Evolutionary conservation across 2,329 filamentous ascomycete genomes (phyloP), one percentile per base, ranked within the genome.

Genomic region (Scedosporium apiospermum): DNA sequence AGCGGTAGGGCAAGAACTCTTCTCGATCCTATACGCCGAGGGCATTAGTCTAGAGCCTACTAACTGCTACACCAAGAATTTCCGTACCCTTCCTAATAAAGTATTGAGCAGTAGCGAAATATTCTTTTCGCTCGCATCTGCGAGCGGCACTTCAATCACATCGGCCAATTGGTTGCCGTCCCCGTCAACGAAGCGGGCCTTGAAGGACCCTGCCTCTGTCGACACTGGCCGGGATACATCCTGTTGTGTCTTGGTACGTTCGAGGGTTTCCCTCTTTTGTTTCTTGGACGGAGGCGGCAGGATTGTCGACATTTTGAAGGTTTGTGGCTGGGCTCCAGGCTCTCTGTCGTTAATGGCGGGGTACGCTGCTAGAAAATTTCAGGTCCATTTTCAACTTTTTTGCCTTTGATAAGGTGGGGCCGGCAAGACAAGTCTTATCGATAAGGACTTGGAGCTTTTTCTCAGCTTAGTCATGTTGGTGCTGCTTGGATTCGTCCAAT

Each of bases 31-130:
- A 27, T 30, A 23, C 12, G 51, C 23, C 23, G 51, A 5, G 10
- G 12, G 51, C 18, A 14, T 23, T 3, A 44, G 30, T 30, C 5
- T 27, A 18, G 18, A 60, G 44, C 42, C 27, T 65, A 38, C 65
- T 63, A 49, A 66, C 66, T 27, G 7, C 3, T 4, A 9, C n/a
- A 34, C 16, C 2, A 57, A 21, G 63, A 71, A 49, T 49, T 3
- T 49, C 23, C 79, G 67, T 80, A 89, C 88, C 78, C 88, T 85
- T 69, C 87, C 89, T 72, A 96, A 83, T 51, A 97, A 77, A 2
- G 89, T 91, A 73, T 97, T 98, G 62, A 96, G 75, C 0, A 97
- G 81, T 9, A 93, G 83, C 61, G 95, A 93, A 3, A 98, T 82
- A 68, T 97, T 96, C 78, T 91, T 93, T 65, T 95, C 90, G 6